A percentile compares a stretch with the other conserved stretches of the same genome.
Conservation (phyloP, 2,329 filamentous ascomycete species). For the Aspergillus nomiae region DNA sequence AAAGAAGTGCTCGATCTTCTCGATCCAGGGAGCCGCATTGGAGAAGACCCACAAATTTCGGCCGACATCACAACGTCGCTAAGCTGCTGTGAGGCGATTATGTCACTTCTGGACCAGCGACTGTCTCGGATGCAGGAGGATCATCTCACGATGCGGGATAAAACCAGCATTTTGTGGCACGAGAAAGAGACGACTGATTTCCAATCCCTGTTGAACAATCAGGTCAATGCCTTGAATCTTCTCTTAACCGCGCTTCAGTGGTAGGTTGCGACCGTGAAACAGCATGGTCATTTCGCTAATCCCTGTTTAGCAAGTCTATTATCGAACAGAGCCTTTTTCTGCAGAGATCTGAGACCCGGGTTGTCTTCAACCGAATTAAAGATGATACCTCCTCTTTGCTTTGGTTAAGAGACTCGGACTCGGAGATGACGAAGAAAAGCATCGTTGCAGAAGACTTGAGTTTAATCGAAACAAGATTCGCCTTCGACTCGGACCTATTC, state of each 20-base stretch:
- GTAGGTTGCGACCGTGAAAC: background rate
- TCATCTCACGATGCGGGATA: background rate
- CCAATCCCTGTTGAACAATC: background rate
- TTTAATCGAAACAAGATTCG: background rate
- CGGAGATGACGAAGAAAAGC: background rate
- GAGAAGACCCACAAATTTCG: background rate
- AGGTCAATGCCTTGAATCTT: background rate
- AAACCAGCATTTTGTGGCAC: background rate
- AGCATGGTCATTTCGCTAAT: background rate
- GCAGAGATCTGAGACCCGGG: background rate
- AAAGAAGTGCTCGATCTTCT: background rate
- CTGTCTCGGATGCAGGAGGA: background rate
- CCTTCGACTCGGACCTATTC: background rate
- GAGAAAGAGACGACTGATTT: background rate
- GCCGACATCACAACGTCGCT: background rate
- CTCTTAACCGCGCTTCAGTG: background rate
- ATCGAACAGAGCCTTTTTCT: background rate
- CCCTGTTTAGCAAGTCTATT: background rate
- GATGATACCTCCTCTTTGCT: background rate
- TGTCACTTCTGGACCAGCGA: background rate
- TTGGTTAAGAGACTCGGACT: background rate
- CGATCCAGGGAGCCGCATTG: background rate
- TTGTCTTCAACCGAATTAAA: background rate
- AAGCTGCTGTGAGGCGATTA: background rate
- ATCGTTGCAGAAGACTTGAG: background rate